Evolutionary conservation across 257 asterid genomes (phyloP).

Genomic region (Apocynum venetum): DNA sequence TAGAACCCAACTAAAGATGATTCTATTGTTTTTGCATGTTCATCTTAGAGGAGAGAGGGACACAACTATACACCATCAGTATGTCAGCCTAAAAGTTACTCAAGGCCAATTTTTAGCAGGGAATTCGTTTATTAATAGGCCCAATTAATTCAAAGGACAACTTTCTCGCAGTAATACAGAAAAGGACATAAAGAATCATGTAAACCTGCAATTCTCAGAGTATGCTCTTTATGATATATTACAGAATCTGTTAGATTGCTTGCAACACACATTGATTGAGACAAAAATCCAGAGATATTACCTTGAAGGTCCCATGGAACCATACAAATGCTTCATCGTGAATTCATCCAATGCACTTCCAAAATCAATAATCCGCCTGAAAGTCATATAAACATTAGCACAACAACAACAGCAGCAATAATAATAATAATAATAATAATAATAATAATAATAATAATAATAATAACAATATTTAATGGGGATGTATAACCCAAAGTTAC

Average conservation of each 20-base stretch:
- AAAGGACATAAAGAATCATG: background rate
- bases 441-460: too few relatives aligned
- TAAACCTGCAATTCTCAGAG: background rate
- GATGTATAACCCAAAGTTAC: background rate
- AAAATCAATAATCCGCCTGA: conserved; percentile 97
- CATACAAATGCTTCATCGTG: conserved; percentile 83
- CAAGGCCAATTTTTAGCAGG: background rate
- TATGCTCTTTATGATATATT: background rate
- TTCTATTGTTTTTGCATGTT: background rate
- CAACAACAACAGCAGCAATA: background rate
- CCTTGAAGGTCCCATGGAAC: conserved; percentile 94
- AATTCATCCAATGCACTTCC: conserved; percentile 94
- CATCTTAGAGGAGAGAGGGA: background rate
- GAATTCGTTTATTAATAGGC: background rate
- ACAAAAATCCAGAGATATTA: conserved; percentile 30
- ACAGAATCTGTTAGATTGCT: background rate
- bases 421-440: too few relatives aligned
- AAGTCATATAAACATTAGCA: conserved; percentile 15
- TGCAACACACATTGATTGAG: background rate
- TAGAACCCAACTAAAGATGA: background rate
- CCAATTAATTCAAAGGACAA: background rate
- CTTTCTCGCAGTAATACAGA: background rate
- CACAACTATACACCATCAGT: background rate
- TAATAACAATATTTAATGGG: background rate
- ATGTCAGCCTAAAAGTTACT: background rate